Evolutionary conservation across 2,329 filamentous ascomycete genomes (phyloP), one percentile per base, ranked within the genome.

Genomic region (Pestalotiopsis sp.): DNA sequence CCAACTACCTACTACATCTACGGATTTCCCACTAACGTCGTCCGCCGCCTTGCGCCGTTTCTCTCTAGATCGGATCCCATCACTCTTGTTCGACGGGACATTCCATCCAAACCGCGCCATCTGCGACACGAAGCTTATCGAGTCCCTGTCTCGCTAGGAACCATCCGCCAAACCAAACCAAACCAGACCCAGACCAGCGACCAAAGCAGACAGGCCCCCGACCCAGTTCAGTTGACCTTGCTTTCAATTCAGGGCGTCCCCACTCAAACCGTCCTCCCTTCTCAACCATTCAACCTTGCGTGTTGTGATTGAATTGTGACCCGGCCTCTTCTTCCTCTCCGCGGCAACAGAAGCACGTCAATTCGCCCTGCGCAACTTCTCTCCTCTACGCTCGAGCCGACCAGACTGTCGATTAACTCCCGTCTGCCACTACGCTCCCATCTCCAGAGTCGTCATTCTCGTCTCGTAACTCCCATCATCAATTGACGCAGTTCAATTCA

Each of bases 291-390:
- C 25, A 56, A 56, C 31, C 41, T 39, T 56, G 23, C 14, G 25
- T 65, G 63, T 39, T 58, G 41, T 66, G 61, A 64, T 52, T 64
- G 23, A 36, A 64, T 39, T 57, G 27, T 49, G 41, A 66, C 63
- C 63, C 63, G 63, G 41, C 45, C 23, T 52, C 25, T 36, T 45
- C 39, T 45, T 39, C 60, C 27, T 63, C 60, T 41, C 23, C 62
- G 38, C 62, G 62, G 38, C 62, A 64, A 64, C 62, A 64, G 62
- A 45, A 64, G 27, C 62, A 64, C 31, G 11, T 45, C 62, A 49
- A 52, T 39, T 20, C 31, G n/a, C 27, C 36, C 31, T 20, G 59
- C 59, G 20, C 6, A 11, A 14, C 31, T 13, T 36, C n/a, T 20
- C 17, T 13, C 57, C 23, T 38, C 59, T 31, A 20, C 59, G 31